phyloP scores from a whole-genome alignment of 1,284 basidiomycete species.

The Pisolithus thermaeus region DNA sequence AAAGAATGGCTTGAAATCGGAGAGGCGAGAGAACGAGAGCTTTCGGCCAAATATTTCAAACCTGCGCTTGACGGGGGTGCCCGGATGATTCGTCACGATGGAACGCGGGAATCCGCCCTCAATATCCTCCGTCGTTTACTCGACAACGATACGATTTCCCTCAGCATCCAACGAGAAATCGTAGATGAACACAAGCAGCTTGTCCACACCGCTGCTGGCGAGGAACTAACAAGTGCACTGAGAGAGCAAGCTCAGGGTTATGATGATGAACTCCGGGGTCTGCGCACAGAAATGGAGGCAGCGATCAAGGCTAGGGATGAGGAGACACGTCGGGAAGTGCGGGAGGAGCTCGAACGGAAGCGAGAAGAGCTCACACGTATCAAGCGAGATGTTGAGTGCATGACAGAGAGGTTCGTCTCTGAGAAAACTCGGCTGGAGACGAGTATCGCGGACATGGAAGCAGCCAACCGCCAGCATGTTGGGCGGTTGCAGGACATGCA shows the following conservation, averaged over 20 bases:
- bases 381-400: constrained; percentile 22
- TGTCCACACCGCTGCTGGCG: constrained; percentile 36
- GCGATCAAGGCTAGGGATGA: constrained; percentile 35
- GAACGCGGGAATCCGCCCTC: constrained; percentile 24
- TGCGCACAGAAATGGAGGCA: constrained; percentile 34
- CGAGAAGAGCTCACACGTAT: constrained; percentile 28
- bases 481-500: constrained; percentile 21
- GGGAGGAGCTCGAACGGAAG: constrained; percentile 31
- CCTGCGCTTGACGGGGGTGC: constrained; percentile 38
- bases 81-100: constrained; percentile 31
- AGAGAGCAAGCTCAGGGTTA: constrained; percentile 27
- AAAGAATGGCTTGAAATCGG: constrained; percentile 31
- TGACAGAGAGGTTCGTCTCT: constrained; percentile 27
- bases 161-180: constrained; percentile 38
- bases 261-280: constrained; percentile 28
- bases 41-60: constrained; percentile 35
- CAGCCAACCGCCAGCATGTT: constrained; percentile 15
- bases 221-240: constrained; percentile 34
- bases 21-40: constrained; percentile 31
- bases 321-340: constrained; percentile 28
- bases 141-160: constrained; percentile 26
- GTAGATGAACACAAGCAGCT: constrained; percentile 35
- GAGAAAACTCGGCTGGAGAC: constrained; percentile 31
- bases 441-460: constrained; percentile 23
- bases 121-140: constrained; percentile 29